Evolutionary conservation across 1,139 yeast species (phyloP), one percentile per base, ranked within the genome.

Genomic region (Hanseniaspora sp.): DNA sequence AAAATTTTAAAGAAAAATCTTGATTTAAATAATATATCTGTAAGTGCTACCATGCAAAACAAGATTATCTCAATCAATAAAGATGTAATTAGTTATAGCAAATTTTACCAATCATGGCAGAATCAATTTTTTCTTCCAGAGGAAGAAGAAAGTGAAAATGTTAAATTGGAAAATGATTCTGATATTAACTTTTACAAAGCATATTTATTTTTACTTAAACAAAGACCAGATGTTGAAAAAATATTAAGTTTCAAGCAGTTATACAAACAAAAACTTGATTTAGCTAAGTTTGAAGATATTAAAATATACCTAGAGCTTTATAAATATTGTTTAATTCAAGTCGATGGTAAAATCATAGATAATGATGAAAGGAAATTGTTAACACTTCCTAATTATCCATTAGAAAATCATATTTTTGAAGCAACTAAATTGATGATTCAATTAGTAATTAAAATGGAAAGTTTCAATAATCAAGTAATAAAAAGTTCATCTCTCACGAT

Each of bases 41-140:
- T 1, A 13, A 29, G 11, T 7, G 17, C 34, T 7, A n/a, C 7
- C 4, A 28, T 11, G 8, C 15, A 15, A 43, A 30, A 43, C 18
- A 45, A 17, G 9, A 7, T 28, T 12, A 41, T 23, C 3, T 2
- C 9, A 8, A 12, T 43, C 6, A 31, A 30, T 17, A 35, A 46
- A 5, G n/a, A 37, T 1, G 13, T 46, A 23, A 28, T 18, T 13
- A 18, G 28, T 4, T 35, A 18, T n/a, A 17, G 3, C 18, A 46
- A 46, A 11, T 51, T 18, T 33, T 51, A 44, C 11, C 28, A 35
- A 33, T 23, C 15, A 9, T 51, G 54, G 54, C 54, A 51, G 29
- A 41, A 31, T 11, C 33, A 48, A 18, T 6, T 48, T 11, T 15
- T 48, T 1, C n/a, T 34, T 41, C 31, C 38, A 42, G 23, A 23